Conservation (phyloP, 768 basidiomycete species). For the Kwoniella europaea region DNA sequence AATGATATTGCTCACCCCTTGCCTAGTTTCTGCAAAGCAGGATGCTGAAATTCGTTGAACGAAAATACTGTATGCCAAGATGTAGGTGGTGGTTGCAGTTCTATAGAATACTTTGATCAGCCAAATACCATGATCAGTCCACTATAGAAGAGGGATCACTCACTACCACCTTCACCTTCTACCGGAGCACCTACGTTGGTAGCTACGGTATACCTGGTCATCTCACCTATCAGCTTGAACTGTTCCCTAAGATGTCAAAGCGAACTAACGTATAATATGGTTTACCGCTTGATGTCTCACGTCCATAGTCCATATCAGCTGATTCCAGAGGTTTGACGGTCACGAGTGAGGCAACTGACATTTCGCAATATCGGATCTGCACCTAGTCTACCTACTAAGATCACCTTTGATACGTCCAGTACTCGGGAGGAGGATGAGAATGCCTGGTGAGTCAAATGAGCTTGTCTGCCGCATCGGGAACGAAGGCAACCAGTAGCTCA, state of each 20-base stretch:
- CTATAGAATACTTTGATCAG: constrained; percentile 7
- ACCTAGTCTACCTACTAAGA: constrained; percentile 42
- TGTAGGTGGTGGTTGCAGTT: constrained; percentile 24
- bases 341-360: constrained; percentile 18
- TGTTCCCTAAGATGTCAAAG: not conserved
- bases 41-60: constrained; percentile 41
- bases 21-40: constrained; percentile 21
- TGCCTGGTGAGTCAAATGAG: constrained; percentile 17
- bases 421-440: constrained; percentile 31
- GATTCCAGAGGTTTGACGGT: not conserved
- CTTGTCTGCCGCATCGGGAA: not conserved
- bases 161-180: constrained; percentile 25
- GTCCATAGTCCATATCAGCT: not conserved
- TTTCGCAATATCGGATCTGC: constrained; percentile 37
- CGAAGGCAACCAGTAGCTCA: not conserved
- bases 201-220: constrained; percentile 39
- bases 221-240: not conserved
- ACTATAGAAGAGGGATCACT: not conserved
- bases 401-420: constrained; percentile 39
- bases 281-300: constrained; percentile 36
- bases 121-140: no score
- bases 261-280: constrained; percentile 45
- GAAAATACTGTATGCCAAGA: constrained; percentile 48
- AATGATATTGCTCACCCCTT: constrained; percentile 38
- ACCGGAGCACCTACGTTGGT: constrained; percentile 28